Base-by-base conservation (phyloP, 306 rosid species). In the Biancaea sappan region DNA sequence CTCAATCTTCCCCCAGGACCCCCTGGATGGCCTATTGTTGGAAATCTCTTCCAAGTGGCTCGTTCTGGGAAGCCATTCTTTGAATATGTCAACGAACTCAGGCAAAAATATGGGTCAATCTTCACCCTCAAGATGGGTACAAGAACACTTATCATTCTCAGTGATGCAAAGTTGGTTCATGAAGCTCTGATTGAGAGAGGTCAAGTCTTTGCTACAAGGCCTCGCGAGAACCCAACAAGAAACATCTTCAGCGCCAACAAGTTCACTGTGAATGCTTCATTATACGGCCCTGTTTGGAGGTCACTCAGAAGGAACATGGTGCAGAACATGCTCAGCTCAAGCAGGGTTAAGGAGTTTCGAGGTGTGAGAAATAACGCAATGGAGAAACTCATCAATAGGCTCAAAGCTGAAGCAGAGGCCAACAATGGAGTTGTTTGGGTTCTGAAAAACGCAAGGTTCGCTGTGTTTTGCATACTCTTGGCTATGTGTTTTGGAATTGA, bases 1-100 rank as follows among this genome's bases (percentile, higher is more conserved):
- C 79, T 50, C 14, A 87, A 82, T 43, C 97, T 94, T 8, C 98
- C 98, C 0, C 97, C 97, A 1, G 94, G 97, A 0, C 98, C 98
- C 11, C 94, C 91, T 0, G 98, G 97, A 0, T 94, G 98, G 98
- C 98, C 98, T 4, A 32, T 94, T 18, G 97, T 91, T 3, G 98
- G 98, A 1, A 94, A 94, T 80, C 96, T 94, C 22, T 88, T 91
- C 73, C 98, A 94, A 60, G 81, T 89, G 1, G 90, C 93, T 1
- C 80, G 85, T 38, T 86, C 98, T 0, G 96, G 96, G 0, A 90
- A 86, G 24, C 88, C 86, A 0, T 95, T 95, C 87, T 84, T 84
- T 13, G 87, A 87, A 3, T 95, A 92, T 48, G 77, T 65, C 0
- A 77, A 82, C 0, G 93, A 77, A 0, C 50, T 84, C 9, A 77